Evolutionary conservation across 2,329 filamentous ascomycete genomes (phyloP), one percentile per base, ranked within the genome.

Genomic region (Colletotrichum sp.): DNA sequence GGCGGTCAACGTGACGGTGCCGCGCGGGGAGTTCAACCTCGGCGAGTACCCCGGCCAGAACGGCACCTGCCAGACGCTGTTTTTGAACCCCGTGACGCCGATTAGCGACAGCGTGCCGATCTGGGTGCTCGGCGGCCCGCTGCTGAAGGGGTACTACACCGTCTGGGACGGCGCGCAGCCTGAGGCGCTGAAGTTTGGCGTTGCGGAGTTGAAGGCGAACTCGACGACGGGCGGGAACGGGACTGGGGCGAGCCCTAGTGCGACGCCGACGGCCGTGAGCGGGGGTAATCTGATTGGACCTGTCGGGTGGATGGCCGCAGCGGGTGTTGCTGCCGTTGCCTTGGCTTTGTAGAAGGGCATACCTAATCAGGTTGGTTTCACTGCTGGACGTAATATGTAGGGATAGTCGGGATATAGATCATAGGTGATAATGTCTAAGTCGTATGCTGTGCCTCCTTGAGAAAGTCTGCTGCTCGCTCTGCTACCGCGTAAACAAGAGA

Each of bases 401-500:
- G 22, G 10, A 48, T 48, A 13, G n/a, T 48, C 10, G 43, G 3
- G 43, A 48, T 48, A 12, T 22, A 48, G 43, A 48, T 22, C 0
- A 7, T 48, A 13, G 43, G 43, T 48, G 28, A 34, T 61, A 13
- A 34, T 61, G 28, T 32, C 30, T 34, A 32, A n/a, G 18, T 61
- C 28, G 30, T 48, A n/a, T 18, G 13, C 3, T 25, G 43, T 25
- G 61, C 43, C 16, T 67, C 48, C 56, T 70, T 77, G 64, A 77
- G 75, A 15, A 77, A 65, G 12, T 72, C 68, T 8, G 75, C 68
- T 4, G 75, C 82, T 39, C 81, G 80, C 61, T 83, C 82, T 0
- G 84, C 84, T 15, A 86, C 82, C 5, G 83, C 84, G 64, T 85
- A 86, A 0, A 85, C 79, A 0, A 84, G 81, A 1, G 80, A 79